Conservation (phyloP, 2,329 filamentous ascomycete genomes). For the Exophiala oligosperma region DNA sequence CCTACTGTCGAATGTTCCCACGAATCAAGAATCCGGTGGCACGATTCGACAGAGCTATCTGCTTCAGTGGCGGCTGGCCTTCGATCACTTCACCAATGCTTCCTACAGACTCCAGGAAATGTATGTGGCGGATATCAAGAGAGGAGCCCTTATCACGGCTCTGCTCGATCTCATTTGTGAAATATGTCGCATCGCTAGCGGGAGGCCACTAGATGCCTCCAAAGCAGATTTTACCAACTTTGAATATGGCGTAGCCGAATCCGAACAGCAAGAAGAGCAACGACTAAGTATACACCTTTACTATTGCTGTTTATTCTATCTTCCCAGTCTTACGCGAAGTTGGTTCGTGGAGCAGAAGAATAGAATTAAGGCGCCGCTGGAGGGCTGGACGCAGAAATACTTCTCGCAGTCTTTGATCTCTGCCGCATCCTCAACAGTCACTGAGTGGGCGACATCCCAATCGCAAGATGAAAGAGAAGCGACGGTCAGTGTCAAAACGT, state of each 20-base stretch:
- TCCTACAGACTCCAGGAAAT: slow-evolving; percentile 80
- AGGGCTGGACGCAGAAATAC: slow-evolving; percentile 81
- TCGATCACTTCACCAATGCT: slow-evolving; percentile 76
- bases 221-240: slow-evolving; percentile 71
- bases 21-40: slow-evolving; percentile 66
- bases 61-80: slow-evolving; percentile 84
- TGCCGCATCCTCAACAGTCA: slow-evolving; percentile 41
- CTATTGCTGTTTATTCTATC: slow-evolving; percentile 75
- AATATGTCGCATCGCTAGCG: slow-evolving; percentile 75
- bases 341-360: slow-evolving; percentile 85
- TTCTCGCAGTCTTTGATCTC: slow-evolving; percentile 45
- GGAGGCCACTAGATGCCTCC: slow-evolving; percentile 67
- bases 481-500: slow-evolving; percentile 67
- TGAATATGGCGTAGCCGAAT: slow-evolving; percentile 55
- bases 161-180: slow-evolving; percentile 81
- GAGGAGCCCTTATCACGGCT: slow-evolving; percentile 62
- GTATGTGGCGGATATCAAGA: slow-evolving; percentile 77
- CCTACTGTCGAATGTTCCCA: slow-evolving; percentile 71
- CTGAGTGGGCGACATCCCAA: slow-evolving; percentile 41
- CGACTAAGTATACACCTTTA: slow-evolving; percentile 85
- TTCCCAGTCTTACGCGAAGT: slow-evolving; percentile 73
- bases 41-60: slow-evolving; percentile 74
- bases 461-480: slow-evolving; percentile 53
- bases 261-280: slow-evolving; percentile 69
- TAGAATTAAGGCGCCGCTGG: slow-evolving; percentile 75